Conservation (phyloP, 140 eudicot genomes). For the Stevia rebaudiana region DNA sequence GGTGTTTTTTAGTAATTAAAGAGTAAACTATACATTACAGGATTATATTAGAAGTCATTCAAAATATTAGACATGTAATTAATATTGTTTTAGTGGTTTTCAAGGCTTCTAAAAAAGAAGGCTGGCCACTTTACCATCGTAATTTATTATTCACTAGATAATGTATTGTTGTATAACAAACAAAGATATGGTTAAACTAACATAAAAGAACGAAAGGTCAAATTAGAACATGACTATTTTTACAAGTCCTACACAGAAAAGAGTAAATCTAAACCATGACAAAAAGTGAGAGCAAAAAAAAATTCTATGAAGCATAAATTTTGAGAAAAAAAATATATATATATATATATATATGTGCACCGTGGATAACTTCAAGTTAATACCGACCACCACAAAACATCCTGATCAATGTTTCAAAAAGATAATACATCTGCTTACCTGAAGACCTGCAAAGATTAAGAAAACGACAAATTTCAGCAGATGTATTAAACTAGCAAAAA, state of each 20-base stretch:
- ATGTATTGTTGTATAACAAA: background rate
- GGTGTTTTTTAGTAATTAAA: background rate
- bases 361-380: conserved; percentile 21
- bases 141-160: background rate
- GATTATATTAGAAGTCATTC: background rate
- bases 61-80: background rate
- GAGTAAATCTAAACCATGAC: background rate
- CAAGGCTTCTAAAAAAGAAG: background rate
- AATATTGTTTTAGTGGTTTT: background rate
- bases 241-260: background rate
- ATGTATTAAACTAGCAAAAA: background rate
- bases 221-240: conserved; percentile 1
- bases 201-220: background rate
- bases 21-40: background rate
- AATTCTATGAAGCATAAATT: background rate
- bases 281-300: conserved; percentile 8
- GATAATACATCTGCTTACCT: conserved; percentile 53
- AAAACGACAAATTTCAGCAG: conserved; percentile 17
- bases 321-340: conserved; percentile 1
- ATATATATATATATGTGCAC: conserved; percentile 15
- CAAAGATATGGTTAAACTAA: background rate
- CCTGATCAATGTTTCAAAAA: conserved; percentile 12
- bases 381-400: conserved; percentile 23
- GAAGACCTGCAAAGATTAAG: conserved; percentile 57
- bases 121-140: background rate